Evolutionary conservation across 495 filamentous ascomycete species (phyloP), one percentile per base, ranked within the genome.

Genomic region (Xylaria nigripes): DNA sequence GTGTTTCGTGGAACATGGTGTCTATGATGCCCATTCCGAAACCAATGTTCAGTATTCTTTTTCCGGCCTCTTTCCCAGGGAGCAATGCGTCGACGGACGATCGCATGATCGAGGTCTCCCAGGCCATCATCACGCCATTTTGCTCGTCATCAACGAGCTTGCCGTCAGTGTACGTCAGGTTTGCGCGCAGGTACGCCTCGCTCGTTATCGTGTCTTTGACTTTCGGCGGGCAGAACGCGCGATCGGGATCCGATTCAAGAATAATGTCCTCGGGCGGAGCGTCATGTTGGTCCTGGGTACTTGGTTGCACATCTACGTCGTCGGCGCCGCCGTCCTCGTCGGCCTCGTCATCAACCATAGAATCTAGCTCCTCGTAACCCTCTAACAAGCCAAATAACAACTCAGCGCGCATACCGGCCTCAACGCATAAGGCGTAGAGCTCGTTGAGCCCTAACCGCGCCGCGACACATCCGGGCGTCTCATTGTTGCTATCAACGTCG

Each of bases 21-120:
- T 98, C 93, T 32, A 97, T 82, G 43, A 98, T 97, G 15, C 93
- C 93, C 89, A 98, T 93, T 0, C 93, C 93, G 59, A 95, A 90
- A 6, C 93, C 93, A 50, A 98, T 81, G 61, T 98, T 97, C 13
- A 98, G 78, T 2, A 96, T 81, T 6, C 84, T 77, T 50, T 87
- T 76, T 0, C 82, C 85, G 0, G 77, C 50, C 0, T 68, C 50
- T 6, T 64, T 66, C n/a, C 47, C 64, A 0, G 72, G 66, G 21
- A 74, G 67, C 6, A 75, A 56, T 0, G 68, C 59, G 25, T 69
- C 77, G 23, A 90, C 89, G 32, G 84, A 87, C 24, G 78, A 77
- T 50, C 78, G 77, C 93, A 98, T 98, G 51, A 97, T 90, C 30
- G 83, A 79, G 0, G 84, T 84, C 70, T 98, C 93, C 93, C 93